These are phyloP conservation scores for Cutaneotrichosporon curvatum DNA, from an alignment of 1,284 basidiomycete genomes.

Conservation along the genomic window DNA sequence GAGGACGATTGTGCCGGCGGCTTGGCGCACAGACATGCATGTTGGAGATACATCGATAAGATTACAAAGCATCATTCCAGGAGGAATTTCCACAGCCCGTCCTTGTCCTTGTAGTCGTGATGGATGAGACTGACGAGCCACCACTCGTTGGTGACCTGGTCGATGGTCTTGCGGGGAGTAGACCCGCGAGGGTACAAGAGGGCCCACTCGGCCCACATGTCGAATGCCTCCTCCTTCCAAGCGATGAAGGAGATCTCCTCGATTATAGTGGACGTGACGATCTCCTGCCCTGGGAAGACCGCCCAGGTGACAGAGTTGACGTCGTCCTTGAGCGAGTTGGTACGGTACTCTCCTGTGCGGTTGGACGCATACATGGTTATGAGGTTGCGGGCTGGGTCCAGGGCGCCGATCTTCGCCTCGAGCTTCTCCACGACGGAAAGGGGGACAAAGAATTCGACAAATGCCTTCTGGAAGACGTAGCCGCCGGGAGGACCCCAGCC, in stretches of 20 bases:
- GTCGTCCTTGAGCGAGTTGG: constrained; percentile 84
- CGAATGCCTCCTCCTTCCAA: constrained; percentile 98
- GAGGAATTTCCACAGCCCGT: constrained; percentile 82
- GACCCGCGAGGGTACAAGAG: constrained; percentile 73
- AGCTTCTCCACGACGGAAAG: constrained; percentile 60
- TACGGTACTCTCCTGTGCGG: constrained; percentile 76
- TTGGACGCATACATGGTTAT: constrained; percentile 77
- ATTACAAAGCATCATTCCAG: constrained; percentile 37
- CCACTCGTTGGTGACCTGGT: constrained; percentile 61
- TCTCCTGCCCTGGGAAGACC: constrained; percentile 96
- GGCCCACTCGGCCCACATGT: constrained; percentile 93
- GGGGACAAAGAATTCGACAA: constrained; percentile 88
- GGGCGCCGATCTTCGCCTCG: constrained; percentile 46
- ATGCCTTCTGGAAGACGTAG: constrained; percentile 95
- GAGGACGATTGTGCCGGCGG: too few species aligned
- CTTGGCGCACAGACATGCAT: too few species aligned
- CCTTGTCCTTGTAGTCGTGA: constrained; percentile 78
- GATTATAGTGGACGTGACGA: constrained; percentile 96
- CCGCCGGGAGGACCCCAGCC: constrained; percentile 91
- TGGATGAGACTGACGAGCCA: constrained; percentile 94
- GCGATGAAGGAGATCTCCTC: constrained; percentile 95
- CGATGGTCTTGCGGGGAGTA: constrained; percentile 63
- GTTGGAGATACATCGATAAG: too few species aligned
- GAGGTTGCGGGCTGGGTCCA: constrained; percentile 50
- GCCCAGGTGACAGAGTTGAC: constrained; percentile 99